Base-by-base conservation (phyloP, 495 filamentous ascomycete genomes). In the Penicillium chermesinum region DNA sequence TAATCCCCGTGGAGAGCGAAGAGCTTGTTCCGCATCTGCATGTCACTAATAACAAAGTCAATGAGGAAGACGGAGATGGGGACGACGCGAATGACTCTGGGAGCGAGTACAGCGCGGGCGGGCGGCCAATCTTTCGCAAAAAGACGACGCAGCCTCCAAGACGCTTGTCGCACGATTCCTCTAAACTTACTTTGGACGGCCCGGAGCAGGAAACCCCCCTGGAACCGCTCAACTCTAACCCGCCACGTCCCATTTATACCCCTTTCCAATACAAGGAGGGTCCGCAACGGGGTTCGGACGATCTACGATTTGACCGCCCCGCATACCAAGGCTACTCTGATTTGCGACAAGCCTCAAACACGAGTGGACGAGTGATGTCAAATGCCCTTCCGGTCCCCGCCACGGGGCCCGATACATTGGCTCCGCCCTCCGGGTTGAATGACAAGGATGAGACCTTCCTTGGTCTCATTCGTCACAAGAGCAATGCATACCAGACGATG, bases 241-340 rank as follows among this genome's bases (percentile, higher is more conserved):
- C 72, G 27, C 72, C 72, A 5, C 66, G 66, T 25, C 69, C 72
- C 13, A 70, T 72, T 27, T 76, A 77, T 44, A 73, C 66, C 0
- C 70, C 73, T 7, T 73, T 74, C 41, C 66, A 66, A 33, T 75
- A 75, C 40, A 69, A 61, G 0, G 73, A 78, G 51, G 74, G 70
- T 6, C 72, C 70, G 21, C 70, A 75, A 48, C 58, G 70, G 46
- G 69, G 70, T 40, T 73, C 69, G 6, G 72, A 75, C 33, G 55
- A 66, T 21, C 62, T 72, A 2, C 50, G 25, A 15, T 57, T 74
- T 37, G 63, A 62, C 35, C 66, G 64, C 6, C 71, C 71, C 9
- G 71, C 70, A n/a, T 70, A 72, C 36, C 62, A 74, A 53, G 72
- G 65, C 7, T 76, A 76, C 41, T 73, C 69, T 9, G 71, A 67